Percentiles rank a stretch among this genome's conserved stretches.
Conservation (phyloP, 2,329 filamentous ascomycete species). For the Hypoxylon sp. region DNA sequence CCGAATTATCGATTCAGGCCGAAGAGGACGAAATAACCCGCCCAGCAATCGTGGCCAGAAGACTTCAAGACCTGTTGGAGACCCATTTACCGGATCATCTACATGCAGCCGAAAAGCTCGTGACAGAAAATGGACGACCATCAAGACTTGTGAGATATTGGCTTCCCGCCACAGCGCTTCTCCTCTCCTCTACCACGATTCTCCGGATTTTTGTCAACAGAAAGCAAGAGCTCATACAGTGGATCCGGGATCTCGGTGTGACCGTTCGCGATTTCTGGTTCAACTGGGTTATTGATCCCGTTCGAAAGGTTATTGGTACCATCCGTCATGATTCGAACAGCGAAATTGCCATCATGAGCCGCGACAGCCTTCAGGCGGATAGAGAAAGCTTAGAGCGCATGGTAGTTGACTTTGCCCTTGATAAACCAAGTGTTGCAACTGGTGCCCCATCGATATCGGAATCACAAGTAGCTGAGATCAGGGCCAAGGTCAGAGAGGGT, state of each 20-base stretch:
- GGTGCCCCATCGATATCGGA: slow-evolving; percentile 71
- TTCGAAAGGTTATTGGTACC: slow-evolving; percentile 85
- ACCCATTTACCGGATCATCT: slow-evolving; percentile 78
- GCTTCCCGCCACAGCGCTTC: slow-evolving; percentile 78
- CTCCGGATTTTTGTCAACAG: slow-evolving; percentile 82
- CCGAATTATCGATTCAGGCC: slow-evolving; percentile 68
- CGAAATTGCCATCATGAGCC: slow-evolving; percentile 97
- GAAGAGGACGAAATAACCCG: slow-evolving; percentile 64
- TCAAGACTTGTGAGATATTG: slow-evolving; percentile 86
- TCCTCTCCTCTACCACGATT: slow-evolving; percentile 90
- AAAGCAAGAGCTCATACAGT: slow-evolving; percentile 81
- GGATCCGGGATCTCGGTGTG: slow-evolving; percentile 82
- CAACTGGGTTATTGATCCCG: slow-evolving; percentile 94
- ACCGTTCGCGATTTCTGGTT: slow-evolving; percentile 92
- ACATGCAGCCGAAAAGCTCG: slow-evolving; percentile 67
- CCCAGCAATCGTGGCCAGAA: slow-evolving; percentile 74
- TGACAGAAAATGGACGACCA: slow-evolving; percentile 80
- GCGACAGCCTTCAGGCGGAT: slow-evolving; percentile 90
- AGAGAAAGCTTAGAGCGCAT: slow-evolving; percentile 94
- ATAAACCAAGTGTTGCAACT: slow-evolving; percentile 77
- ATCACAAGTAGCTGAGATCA: slow-evolving; percentile 79
- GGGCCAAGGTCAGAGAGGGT: slow-evolving; percentile 86
- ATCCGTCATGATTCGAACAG: slow-evolving; percentile 94
- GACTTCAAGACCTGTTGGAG: slow-evolving; percentile 78
- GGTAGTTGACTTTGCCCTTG: slow-evolving; percentile 95